Conservation (phyloP, 768 basidiomycete genomes). For the Mycena indigotica region DNA sequence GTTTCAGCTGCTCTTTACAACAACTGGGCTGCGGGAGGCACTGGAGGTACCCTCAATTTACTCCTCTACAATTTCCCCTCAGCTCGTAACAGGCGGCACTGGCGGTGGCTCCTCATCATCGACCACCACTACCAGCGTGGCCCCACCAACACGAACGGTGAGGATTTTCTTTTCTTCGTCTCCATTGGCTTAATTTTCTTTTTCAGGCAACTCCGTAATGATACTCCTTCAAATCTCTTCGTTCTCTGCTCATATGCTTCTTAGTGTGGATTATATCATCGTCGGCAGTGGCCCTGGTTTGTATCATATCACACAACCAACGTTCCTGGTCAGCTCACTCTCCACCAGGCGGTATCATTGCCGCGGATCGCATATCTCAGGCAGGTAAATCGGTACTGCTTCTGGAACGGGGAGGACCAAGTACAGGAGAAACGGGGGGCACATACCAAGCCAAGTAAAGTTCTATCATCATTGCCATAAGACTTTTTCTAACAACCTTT, state of each 20-base stretch:
- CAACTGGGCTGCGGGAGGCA: slow-evolving; percentile 52
- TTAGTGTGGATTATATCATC: slow-evolving; percentile 54
- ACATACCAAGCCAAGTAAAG: slow-evolving; percentile 43
- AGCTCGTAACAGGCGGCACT: too few species aligned
- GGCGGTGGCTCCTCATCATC: background rate
- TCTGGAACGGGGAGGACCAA: slow-evolving; percentile 65
- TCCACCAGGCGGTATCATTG: slow-evolving; percentile 47
- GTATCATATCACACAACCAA: background rate
- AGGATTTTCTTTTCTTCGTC: background rate
- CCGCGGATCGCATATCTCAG: slow-evolving; percentile 61
- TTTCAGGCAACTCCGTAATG: slow-evolving; percentile 26
- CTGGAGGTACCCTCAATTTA: too few species aligned
- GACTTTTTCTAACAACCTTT: background rate
- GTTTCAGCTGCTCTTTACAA: slow-evolving; percentile 49
- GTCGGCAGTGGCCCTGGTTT: slow-evolving; percentile 56
- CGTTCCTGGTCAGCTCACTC: too few species aligned
- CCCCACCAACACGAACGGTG: background rate
- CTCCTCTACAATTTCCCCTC: too few species aligned
- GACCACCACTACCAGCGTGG: background rate
- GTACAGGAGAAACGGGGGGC: slow-evolving; percentile 60
- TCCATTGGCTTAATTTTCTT: background rate
- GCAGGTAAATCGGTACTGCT: slow-evolving; percentile 65
- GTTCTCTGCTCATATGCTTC: background rate
- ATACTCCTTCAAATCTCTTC: background rate
- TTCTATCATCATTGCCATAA: background rate